Conservation (phyloP, 2,329 filamentous ascomycete genomes). For the Epichloe amarillans region DNA sequence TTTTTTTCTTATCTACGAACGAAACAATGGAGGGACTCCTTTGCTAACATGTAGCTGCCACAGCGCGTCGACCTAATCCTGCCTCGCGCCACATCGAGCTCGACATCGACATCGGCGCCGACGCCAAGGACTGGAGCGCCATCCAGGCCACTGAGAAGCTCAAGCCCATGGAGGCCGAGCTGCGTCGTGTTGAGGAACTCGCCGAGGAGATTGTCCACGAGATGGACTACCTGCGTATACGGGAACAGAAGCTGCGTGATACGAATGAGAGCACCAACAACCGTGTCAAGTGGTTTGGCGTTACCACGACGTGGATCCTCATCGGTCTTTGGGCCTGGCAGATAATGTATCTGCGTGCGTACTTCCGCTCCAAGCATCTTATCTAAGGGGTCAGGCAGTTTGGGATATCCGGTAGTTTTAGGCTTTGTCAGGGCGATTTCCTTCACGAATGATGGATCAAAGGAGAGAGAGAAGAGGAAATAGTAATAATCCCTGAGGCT, state of each 20-base stretch:
- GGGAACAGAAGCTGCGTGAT: conserved; percentile 92
- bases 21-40: not conserved
- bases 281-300: conserved; percentile 96
- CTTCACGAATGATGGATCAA: too few species aligned
- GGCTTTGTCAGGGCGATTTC: not conserved
- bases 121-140: conserved; percentile 95
- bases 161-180: conserved; percentile 89
- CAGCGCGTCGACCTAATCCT: conserved; percentile 27
- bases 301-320: conserved; percentile 84
- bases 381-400: conserved; percentile 15
- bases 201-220: conserved; percentile 78
- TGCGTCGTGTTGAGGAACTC: conserved; percentile 84
- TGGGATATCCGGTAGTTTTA: conserved; percentile 6
- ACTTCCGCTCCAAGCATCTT: conserved; percentile 58
- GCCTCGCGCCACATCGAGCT: conserved; percentile 68
- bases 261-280: conserved; percentile 99
- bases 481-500: too few species aligned
- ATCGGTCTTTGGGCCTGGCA: conserved; percentile 88
- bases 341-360: conserved; percentile 91
- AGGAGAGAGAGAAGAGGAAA: too few species aligned
- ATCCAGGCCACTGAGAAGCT: conserved; percentile 96
- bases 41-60: conserved; percentile 7
- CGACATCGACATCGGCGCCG: conserved; percentile 90
- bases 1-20: not conserved
- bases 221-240: conserved; percentile 85